Conservation (phyloP, 768 basidiomycete genomes). For the Tylopilus balloui region DNA sequence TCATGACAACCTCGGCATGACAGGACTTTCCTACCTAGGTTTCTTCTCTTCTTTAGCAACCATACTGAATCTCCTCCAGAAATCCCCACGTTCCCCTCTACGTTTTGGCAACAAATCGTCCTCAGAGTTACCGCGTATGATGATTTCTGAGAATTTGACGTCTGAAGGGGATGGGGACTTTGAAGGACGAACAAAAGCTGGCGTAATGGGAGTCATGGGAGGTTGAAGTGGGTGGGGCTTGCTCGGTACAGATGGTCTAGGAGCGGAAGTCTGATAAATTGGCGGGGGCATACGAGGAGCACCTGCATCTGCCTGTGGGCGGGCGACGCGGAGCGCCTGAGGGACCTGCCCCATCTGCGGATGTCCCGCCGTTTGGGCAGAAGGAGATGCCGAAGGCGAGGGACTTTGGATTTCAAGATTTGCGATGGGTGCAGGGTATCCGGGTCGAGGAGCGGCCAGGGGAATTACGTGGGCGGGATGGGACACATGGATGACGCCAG, state of each 20-base stretch:
- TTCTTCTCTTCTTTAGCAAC: conserved; percentile 69
- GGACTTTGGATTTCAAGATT: conserved; percentile 57
- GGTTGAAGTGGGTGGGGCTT: conserved; percentile 72
- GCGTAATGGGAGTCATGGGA: conserved; percentile 73
- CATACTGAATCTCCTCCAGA: conserved; percentile 85
- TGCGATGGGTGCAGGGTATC: conserved; percentile 67
- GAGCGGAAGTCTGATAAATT: conserved; percentile 29
- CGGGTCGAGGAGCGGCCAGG: conserved; percentile 68
- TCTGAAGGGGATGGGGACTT: conserved; percentile 34
- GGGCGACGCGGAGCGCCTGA: conserved; percentile 20
- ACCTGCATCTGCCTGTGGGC: conserved; percentile 15
- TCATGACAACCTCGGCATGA: not conserved
- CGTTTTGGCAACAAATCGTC: conserved; percentile 62
- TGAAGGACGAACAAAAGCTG: conserved; percentile 67
- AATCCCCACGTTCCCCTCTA: conserved; percentile 66
- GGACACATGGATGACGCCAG: conserved; percentile 32
- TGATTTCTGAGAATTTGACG: conserved; percentile 50
- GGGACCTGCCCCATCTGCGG: conserved; percentile 32
- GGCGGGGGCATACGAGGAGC: conserved; percentile 29
- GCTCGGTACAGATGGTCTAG: conserved; percentile 39
- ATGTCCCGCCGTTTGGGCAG: conserved; percentile 13
- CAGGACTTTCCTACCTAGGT: conserved; percentile 34
- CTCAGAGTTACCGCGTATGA: conserved; percentile 66
- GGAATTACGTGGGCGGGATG: conserved; percentile 34
- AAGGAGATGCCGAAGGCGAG: conserved; percentile 37